Base-by-base conservation (phyloP, 2,329 filamentous ascomycete species). In the Colletotrichum noveboracense region DNA sequence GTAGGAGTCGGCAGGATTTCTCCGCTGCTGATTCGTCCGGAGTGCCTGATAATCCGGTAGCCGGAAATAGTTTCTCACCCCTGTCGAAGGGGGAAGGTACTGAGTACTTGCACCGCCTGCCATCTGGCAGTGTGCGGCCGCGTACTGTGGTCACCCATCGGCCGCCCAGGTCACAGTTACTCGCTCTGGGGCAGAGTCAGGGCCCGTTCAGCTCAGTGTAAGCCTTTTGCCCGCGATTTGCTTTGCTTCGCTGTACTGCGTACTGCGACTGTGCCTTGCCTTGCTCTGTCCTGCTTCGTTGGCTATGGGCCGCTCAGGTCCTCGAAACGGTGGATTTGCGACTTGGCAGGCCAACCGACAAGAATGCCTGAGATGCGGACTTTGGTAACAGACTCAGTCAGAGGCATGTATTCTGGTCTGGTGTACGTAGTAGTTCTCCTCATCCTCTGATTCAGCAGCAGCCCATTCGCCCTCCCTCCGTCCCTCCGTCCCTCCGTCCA, bases 11-110 rank as follows among this genome's bases (percentile, higher is more conserved):
- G 72, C 65, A 69, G 61, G 38, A 70, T 77, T 79, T 67, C 12
- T 12, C 60, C 14, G 9, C 13, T 4, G 34, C 9, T 77, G 26
- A 82, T 83, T 83, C 79, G 82, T 0, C 67, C 82, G 82, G 82
- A 74, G 55, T 12, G 26, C 32, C 13, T 52, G 80, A 83, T 81
- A 79, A 79, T 83, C 82, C 82, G 82, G 56, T 66, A 66, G 66
- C 80, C 79, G 80, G 73, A 66, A 64, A 70, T 71, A 60, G 64
- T 56, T 26, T 68, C 18, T 24, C 12, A 36, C 65, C 73, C 72
- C 69, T 75, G 73, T 67, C 55, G 36, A 30, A 18, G 55, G 36
- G 16, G 21, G n/a, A 16, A 73, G 58, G 74, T 76, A 74, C 48
- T 36, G 5, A 43, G 18, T 76, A 76, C 74, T 32, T 76, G 34